Percentiles rank a stretch among this genome's conserved stretches.
Conservation (phyloP, 768 basidiomycete species). For the Tulasnella sp. region DNA sequence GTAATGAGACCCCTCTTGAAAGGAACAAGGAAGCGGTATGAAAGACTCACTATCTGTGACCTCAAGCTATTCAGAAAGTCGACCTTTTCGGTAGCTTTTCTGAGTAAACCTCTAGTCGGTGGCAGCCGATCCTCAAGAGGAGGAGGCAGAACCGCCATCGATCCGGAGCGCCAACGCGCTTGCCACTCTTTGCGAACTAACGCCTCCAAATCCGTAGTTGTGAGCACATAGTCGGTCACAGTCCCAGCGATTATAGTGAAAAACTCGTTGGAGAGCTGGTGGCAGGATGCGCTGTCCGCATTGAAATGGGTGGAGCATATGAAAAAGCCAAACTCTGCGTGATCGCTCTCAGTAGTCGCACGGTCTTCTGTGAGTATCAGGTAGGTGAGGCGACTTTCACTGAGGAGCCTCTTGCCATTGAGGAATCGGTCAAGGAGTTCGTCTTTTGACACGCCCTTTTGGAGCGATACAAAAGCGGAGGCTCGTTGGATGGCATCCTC, state of each 20-base stretch:
- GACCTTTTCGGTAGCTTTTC: conserved; percentile 49
- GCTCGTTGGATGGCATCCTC: conserved; percentile 37
- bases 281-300: conserved; percentile 86
- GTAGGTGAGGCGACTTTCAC: conserved; percentile 60
- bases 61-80: conserved; percentile 56
- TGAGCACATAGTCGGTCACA: background rate
- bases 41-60: conserved; percentile 51
- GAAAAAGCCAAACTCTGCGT: conserved; percentile 55
- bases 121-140: conserved; percentile 54
- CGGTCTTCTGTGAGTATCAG: conserved; percentile 43
- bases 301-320: conserved; percentile 77
- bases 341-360: conserved; percentile 34
- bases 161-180: conserved; percentile 32
- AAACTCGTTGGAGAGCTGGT: conserved; percentile 76
- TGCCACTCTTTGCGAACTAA: background rate
- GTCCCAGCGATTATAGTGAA: conserved; percentile 57
- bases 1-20: background rate
- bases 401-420: conserved; percentile 72
- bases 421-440: conserved; percentile 63
- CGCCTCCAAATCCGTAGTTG: background rate
- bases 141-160: conserved; percentile 40
- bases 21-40: background rate
- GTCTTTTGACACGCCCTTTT: conserved; percentile 31
- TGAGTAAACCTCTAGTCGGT: conserved; percentile 41
- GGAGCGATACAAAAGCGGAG: conserved; percentile 49